phyloP scores from a whole-genome alignment of 192 early-diverging fungal genomes.

The Coemansia pectinata region DNA sequence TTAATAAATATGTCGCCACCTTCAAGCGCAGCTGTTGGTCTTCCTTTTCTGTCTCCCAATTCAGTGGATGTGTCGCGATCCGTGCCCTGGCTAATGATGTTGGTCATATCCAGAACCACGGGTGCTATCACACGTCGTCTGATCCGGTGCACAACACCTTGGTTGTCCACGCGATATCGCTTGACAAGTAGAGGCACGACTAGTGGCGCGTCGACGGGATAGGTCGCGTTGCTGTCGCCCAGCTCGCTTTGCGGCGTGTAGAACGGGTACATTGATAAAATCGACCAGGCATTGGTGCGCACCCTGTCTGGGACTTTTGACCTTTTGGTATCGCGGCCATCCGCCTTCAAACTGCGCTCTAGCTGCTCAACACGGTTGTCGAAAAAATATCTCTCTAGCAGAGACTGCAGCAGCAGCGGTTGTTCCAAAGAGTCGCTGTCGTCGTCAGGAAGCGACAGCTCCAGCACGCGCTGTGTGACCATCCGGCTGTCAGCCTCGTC shows the following conservation, averaged over 20 bases:
- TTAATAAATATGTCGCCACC: neutral
- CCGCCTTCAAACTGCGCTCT: conserved; percentile 32
- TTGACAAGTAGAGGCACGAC: conserved; percentile 72
- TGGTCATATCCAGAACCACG: conserved; percentile 28
- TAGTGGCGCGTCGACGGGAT: conserved; percentile 58
- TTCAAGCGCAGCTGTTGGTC: conserved; percentile 11
- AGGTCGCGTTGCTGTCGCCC: conserved; percentile 57
- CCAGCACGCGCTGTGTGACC: conserved; percentile 64
- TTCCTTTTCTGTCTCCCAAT: neutral
- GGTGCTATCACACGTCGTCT: conserved; percentile 59
- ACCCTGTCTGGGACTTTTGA: conserved; percentile 30
- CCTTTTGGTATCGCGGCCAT: neutral
- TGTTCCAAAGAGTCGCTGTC: neutral
- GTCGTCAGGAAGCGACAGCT: conserved; percentile 52
- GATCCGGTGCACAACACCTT: conserved; percentile 45
- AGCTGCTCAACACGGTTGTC: conserved; percentile 56
- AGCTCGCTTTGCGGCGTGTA: conserved; percentile 70
- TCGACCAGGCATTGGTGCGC: conserved; percentile 69
- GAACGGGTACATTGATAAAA: conserved; percentile 68
- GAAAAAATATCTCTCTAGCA: conserved; percentile 65
- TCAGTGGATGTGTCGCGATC: neutral
- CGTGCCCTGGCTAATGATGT: conserved; percentile 22
- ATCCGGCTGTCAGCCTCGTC: conserved; percentile 66
- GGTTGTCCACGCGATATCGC: conserved; percentile 59
- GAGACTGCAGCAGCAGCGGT: conserved; percentile 55